Evolutionary conservation across 108 stramenopile species (phyloP), one percentile per base, ranked within the genome.

Genomic region (Epipyxis sp.): DNA sequence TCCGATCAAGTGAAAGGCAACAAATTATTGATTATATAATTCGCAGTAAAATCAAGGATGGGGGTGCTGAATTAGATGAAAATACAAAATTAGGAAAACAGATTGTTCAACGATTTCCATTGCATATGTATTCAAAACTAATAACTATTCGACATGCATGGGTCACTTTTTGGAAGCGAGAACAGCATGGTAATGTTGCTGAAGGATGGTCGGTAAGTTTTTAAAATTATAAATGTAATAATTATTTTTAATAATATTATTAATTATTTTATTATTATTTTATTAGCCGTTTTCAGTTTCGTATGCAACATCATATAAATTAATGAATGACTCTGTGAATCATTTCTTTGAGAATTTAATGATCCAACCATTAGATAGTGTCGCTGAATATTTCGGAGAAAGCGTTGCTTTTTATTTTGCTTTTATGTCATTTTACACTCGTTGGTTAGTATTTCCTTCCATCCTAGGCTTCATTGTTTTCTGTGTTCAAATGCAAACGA

Each of bases 341-440:
- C 20, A 20, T 68, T 39, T 79, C 27, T 69, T 10, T 29, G 44
- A 58, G 37, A 10, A 68, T 32, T 20, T 61, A 30, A 39, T 79
- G 6, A 67, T 27, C 20, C 94, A 94, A 78, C 97, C 97, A 1
- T 81, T 97, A 42, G 94, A 94, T 80, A 79, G 89, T 1, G 92
- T 98, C 76, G 94, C 95, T 42, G 89, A 94, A 77, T 98, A 98
- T 79, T 96, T 94, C 77, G 98, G 98, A 40, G 98, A 98, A 79
- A 90, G 91, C 71, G 86, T 97, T 34, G 94, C 95, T 1, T 96
- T 96, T 83, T 98, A 98, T 86, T 98, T 98, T 82, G 98, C 96
- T 25, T 98, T 94, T 93, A 77, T 97, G 46, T 92, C 95, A 67
- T 95, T 94, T 81, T 90, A 89, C 80, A 93, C 94, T 29, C 81